Evolutionary conservation across 78 protist species (phyloP), one percentile per base, ranked within the genome.

Genomic region (Dictyostelium purpureum): DNA sequence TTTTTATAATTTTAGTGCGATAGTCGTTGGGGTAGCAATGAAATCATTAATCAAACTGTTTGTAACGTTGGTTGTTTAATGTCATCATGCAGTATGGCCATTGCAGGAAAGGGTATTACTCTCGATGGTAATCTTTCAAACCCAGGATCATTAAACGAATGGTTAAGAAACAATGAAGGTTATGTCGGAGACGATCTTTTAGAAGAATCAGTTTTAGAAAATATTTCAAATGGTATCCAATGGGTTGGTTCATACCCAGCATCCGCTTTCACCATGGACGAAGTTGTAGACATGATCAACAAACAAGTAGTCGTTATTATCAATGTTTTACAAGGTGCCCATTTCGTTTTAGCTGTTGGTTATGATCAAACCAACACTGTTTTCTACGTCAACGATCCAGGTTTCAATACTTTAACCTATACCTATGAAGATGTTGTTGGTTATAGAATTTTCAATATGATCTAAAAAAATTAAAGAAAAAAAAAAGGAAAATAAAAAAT

Each of bases 41-140:
- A n/a, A 18, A 85, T 85, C 26, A 38, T 51, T 2, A 59, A 35
- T 35, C 31, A 59, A n/a, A 85, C 92, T 26, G 21, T 85, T 61
- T 85, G 92, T 42, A 51, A 56, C 21, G 92, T 85, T 21, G 92
- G 92, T 73, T 85, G 92, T 85, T 73, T 85, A 38, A 73, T 85
- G 92, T 45, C 69, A 45, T 73, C 82, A 4, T 35, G 49, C 19
- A 38, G 61, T 16, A 85, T 85, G 92, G 47, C 92, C 10, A 57
- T 85, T 24, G 92, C 82, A 12, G 92, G 92, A 10, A 70, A 61
- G 12, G 92, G 82, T 31, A 56, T 85, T 43, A 38, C 54, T 9
- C 26, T 85, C 18, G 14, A 85, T 73, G 59, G 63, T n/a, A 7
- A 38, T 4, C 9, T 47, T 5, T 26, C 82, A 4, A 73, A 18